Evolutionary conservation across 768 basidiomycete species (phyloP), one percentile per base, ranked within the genome.

Genomic region (Russula compacta): DNA sequence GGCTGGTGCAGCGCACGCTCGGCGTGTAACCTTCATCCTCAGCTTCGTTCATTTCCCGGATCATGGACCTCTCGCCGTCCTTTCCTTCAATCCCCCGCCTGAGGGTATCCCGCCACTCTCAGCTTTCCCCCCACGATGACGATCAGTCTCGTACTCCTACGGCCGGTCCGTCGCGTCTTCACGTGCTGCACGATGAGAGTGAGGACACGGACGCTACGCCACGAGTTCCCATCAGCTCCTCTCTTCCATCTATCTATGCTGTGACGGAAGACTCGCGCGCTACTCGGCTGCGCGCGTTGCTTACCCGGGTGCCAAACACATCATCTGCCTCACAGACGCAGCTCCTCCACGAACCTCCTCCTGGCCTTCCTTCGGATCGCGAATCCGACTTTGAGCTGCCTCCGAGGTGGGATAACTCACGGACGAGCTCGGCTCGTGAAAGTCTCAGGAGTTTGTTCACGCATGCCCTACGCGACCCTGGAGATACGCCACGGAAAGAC

Each of bases 371-470:
- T 36, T 66, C 66, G n/a, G 60, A 58, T 29, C 59, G 60, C 10
- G 66, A 66, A 19, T 66, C 66, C 17, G 66, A 66, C 54, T 66
- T 66, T 44, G 66, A 66, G 3, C 59, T 63, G 17, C 64, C 59
- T 9, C 64, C 66, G 6, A 58, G 60, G 42, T 66, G 64, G 63
- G 57, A 36, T n/a, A 42, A 33, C 38, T 21, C 36, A 6, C 53
- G 42, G 10, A 40, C 43, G 7, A 61, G 57, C 56, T 56, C 57
- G 1, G 63, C 59, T 17, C 63, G 66, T 35, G 66, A 64, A 19
- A 61, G 57, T n/a, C 43, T 65, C 47, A 58, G 35, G 53, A 58
- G 58, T 35, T 35, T 66, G 38, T 59, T 66, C 51, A 53, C 59
- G n/a, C 55, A 65, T 15, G 66, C 53, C 29, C 60, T 65, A 17